Evolutionary conservation across 2,329 filamentous ascomycete species (phyloP).

Genomic region (Cytospora chrysosperma): DNA sequence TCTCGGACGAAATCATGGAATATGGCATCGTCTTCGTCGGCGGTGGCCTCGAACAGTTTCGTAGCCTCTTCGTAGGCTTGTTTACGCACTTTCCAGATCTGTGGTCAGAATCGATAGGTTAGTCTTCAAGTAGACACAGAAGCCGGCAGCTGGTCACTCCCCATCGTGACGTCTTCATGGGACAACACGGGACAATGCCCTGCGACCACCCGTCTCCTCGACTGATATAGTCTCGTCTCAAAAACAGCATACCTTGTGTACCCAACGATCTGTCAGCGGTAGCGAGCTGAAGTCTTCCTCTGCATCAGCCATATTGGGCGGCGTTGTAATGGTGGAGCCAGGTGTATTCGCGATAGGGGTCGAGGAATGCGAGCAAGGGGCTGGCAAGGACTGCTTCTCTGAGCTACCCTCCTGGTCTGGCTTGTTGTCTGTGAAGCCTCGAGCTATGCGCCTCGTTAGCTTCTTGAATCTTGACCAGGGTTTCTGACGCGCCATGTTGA

Average conservation of each 20-base stretch:
- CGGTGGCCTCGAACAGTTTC: slow-evolving; percentile 80
- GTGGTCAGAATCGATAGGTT: slow-evolving; percentile 7
- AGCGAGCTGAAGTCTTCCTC: slow-evolving; percentile 82
- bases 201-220: not conserved
- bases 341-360: not conserved
- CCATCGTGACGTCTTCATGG: not conserved
- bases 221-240: not conserved
- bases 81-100: slow-evolving; percentile 97
- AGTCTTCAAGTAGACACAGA: not conserved
- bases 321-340: not conserved
- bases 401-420: not conserved
- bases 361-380: not conserved
- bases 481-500: slow-evolving; percentile 18
- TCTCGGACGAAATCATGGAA: slow-evolving; percentile 89
- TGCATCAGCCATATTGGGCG: slow-evolving; percentile 67
- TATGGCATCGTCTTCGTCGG: slow-evolving; percentile 79
- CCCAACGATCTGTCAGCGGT: slow-evolving; percentile 75
- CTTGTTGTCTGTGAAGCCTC: slow-evolving; percentile 5
- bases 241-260: slow-evolving; percentile 64
- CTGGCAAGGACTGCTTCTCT: not conserved
- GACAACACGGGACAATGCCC: not conserved
- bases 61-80: slow-evolving; percentile 89
- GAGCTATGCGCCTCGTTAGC: slow-evolving; percentile 22
- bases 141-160: not conserved
- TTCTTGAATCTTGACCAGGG: slow-evolving; percentile 13